Percentiles rank a stretch among this genome's conserved stretches.
Conservation (phyloP, 768 basidiomycete species). For the Russula emetica region DNA sequence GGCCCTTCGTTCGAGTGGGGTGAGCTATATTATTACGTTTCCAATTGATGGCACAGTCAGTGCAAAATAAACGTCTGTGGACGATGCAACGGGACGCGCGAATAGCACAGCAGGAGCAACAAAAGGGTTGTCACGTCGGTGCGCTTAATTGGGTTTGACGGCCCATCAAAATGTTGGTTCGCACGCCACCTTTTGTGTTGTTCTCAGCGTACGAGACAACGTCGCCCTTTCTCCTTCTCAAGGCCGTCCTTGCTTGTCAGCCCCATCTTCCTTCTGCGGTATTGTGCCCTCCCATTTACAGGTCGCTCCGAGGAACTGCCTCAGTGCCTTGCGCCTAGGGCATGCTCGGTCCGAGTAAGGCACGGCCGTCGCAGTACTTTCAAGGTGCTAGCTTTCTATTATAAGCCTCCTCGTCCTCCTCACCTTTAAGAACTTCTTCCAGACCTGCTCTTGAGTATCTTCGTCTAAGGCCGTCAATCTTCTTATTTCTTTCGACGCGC, state of each 20-base stretch:
- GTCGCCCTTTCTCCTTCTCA: constrained; percentile 3
- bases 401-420: constrained; percentile 9
- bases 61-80: not conserved
- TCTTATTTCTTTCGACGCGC: constrained; percentile 2
- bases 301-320: constrained; percentile 5
- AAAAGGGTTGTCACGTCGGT: constrained; percentile 13
- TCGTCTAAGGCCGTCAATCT: not conserved
- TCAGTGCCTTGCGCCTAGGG: constrained; percentile 9
- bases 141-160: constrained; percentile 16
- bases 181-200: constrained; percentile 21
- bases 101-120: not conserved
- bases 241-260: not conserved
- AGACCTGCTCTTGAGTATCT: not conserved
- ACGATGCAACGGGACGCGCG: not conserved
- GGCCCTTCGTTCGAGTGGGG: not conserved
- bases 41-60: not conserved
- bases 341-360: constrained; percentile 14
- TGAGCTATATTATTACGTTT: not conserved
- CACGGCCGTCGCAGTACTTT: not conserved
- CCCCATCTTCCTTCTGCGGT: constrained; percentile 7
- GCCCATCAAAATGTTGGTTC: constrained; percentile 1
- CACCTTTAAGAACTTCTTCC: constrained; percentile 4
- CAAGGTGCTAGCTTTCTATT: constrained; percentile 3
- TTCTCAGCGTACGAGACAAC: constrained; percentile 12
- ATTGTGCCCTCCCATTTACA: constrained; percentile 15